Evolutionary conservation across 2,329 filamentous ascomycete genomes (phyloP).

Genomic region (Cercospora sp.): DNA sequence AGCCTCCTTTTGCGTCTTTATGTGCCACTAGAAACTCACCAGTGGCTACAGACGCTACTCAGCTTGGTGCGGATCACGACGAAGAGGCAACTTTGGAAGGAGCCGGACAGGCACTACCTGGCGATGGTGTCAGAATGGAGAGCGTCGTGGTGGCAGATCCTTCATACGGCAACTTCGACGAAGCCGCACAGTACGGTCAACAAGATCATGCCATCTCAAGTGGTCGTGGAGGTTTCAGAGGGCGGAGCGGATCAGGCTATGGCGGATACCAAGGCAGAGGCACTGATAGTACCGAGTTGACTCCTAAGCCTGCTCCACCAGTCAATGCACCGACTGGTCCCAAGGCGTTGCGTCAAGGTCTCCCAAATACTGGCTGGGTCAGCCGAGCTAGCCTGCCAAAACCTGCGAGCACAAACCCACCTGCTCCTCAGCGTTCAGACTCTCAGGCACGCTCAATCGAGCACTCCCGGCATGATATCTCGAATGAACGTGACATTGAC

Average conservation of each 20-base stretch:
- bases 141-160: conserved; percentile 18
- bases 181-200: conserved; percentile 25
- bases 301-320: conserved; percentile 37
- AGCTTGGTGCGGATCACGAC: conserved; percentile 4
- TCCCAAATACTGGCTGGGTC: conserved; percentile 77
- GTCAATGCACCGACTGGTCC: conserved; percentile 79
- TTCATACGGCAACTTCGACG: conserved; percentile 35
- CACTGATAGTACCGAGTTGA: conserved; percentile 32
- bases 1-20: conserved; percentile 2
- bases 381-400: conserved; percentile 56
- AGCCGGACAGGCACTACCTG: background rate
- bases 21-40: background rate
- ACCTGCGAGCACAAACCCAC: conserved; percentile 23
- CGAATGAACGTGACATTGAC: conserved; percentile 42
- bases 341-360: conserved; percentile 88
- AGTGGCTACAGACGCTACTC: conserved; percentile 2
- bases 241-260: conserved; percentile 43
- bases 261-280: conserved; percentile 30
- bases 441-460: conserved; percentile 20
- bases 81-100: background rate
- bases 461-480: conserved; percentile 11
- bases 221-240: conserved; percentile 52
- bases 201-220: conserved; percentile 38
- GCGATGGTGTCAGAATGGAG: conserved; percentile 10
- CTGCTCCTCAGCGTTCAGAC: conserved; percentile 22